phyloP scores from a whole-genome alignment of 306 rosid genomes.

The Cucurbita pepo region DNA sequence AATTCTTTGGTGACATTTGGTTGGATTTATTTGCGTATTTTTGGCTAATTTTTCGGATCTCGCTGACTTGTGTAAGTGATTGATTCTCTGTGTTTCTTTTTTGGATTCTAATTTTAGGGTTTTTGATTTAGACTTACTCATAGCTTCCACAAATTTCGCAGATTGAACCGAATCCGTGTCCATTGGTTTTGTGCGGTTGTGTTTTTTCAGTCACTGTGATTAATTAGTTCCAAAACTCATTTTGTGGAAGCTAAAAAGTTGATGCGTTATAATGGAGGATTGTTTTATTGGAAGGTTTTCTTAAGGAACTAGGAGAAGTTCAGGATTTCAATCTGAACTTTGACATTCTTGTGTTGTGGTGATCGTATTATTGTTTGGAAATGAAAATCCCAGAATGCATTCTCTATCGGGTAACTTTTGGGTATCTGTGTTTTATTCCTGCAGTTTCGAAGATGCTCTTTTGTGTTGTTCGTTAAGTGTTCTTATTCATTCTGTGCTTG shows the following conservation, averaged over 20 bases:
- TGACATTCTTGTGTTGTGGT: neutral
- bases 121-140: constrained; percentile 17
- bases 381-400: neutral
- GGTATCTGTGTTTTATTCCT: neutral
- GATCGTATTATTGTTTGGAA: neutral
- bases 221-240: neutral
- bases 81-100: neutral
- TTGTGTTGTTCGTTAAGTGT: neutral
- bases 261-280: neutral
- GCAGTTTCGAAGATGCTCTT: neutral
- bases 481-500: neutral
- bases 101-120: constrained; percentile 15
- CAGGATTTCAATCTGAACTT: neutral
- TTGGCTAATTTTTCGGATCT: constrained; percentile 16
- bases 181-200: neutral
- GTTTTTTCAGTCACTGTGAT: neutral
- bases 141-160: constrained; percentile 17
- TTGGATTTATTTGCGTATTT: constrained; percentile 1
- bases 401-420: neutral
- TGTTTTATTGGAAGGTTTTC: neutral
- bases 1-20: neutral
- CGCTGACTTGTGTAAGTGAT: constrained; percentile 10
- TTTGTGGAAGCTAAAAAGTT: neutral
- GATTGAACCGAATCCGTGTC: constrained; percentile 17
- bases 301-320: neutral